Evolutionary conservation across 106 monocot species (phyloP).

Genomic region (Acorus calamus): DNA sequence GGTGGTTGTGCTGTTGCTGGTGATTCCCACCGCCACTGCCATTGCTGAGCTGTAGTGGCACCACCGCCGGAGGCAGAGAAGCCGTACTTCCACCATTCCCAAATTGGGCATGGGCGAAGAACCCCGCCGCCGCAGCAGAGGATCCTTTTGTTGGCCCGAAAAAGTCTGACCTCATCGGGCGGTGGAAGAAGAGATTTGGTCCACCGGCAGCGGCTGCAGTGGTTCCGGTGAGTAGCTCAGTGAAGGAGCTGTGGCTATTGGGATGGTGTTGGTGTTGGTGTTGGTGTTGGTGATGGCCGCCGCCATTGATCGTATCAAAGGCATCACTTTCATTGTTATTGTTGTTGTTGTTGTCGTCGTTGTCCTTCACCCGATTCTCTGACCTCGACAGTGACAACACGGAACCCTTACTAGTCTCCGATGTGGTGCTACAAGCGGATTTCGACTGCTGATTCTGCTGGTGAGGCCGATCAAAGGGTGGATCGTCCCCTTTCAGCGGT

Average conservation of each 20-base stretch:
- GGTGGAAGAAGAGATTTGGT: conserved; percentile 10
- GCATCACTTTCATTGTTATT: conserved; percentile 28
- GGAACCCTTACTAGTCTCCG: conserved; percentile 91
- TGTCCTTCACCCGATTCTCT: conserved; percentile 48
- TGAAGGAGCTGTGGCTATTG: conserved; percentile 38
- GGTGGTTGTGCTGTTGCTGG: no score
- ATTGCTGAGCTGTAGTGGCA: conserved; percentile 6
- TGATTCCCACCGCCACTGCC: conserved; percentile 10
- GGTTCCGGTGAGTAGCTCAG: conserved; percentile 65
- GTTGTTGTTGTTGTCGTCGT: conserved; percentile 36
- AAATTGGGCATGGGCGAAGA: conserved; percentile 38
- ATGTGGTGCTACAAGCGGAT: conserved; percentile 80
- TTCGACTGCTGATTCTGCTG: conserved; percentile 32
- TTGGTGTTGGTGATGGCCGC: no score
- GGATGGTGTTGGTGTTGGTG: neutral
- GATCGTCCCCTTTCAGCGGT: neutral
- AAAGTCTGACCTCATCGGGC: conserved; percentile 22
- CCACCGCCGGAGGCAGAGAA: conserved; percentile 10
- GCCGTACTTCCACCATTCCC: conserved; percentile 39
- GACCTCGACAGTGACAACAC: conserved; percentile 80
- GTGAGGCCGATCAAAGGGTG: conserved; percentile 16
- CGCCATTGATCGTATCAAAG: conserved; percentile 18
- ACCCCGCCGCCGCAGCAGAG: conserved; percentile 21
- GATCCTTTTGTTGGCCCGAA: conserved; percentile 19
- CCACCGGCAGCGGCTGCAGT: neutral